phyloP scores from a whole-genome alignment of 2,329 filamentous ascomycete species.

The Diaporthe citrichinensis region DNA sequence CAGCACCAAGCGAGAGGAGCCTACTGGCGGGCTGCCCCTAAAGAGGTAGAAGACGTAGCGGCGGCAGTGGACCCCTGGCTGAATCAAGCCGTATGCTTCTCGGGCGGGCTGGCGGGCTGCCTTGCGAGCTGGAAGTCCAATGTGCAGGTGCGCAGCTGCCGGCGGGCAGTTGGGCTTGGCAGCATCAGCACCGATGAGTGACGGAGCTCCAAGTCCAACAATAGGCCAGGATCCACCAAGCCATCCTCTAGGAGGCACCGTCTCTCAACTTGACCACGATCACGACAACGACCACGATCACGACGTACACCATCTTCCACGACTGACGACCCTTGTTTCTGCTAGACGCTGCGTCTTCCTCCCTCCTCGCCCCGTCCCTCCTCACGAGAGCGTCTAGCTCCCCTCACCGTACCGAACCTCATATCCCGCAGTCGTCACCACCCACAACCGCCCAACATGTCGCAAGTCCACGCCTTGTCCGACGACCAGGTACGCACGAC shows the following conservation, averaged over 20 bases:
- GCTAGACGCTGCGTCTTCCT: slow-evolving; percentile 10
- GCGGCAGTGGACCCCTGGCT: not conserved
- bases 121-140: not conserved
- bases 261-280: slow-evolving; percentile 27
- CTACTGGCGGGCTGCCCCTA: slow-evolving; percentile 12
- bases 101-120: not conserved
- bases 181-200: slow-evolving; percentile 33
- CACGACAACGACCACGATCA: slow-evolving; percentile 22
- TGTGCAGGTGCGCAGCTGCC: slow-evolving; percentile 1
- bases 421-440: slow-evolving; percentile 42
- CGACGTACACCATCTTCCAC: slow-evolving; percentile 20
- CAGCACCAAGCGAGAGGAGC: slow-evolving; percentile 20
- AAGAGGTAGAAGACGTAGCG: not conserved
- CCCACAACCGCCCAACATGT: slow-evolving; percentile 75
- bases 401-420: slow-evolving; percentile 31
- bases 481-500: slow-evolving; percentile 87
- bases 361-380: not conserved
- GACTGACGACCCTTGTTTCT: slow-evolving; percentile 16
- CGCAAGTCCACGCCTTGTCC: slow-evolving; percentile 93
- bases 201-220: slow-evolving; percentile 36
- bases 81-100: not conserved
- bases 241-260: slow-evolving; percentile 12
- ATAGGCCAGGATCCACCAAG: slow-evolving; percentile 33
- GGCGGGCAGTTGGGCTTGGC: slow-evolving; percentile 33
- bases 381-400: slow-evolving; percentile 27